A percentile compares a stretch with the other conserved stretches of the same genome.
These are phyloP conservation scores for Apophysomyces sp. DNA, from an alignment of 371 early-diverging fungal genomes.

Conservation along the genomic window DNA sequence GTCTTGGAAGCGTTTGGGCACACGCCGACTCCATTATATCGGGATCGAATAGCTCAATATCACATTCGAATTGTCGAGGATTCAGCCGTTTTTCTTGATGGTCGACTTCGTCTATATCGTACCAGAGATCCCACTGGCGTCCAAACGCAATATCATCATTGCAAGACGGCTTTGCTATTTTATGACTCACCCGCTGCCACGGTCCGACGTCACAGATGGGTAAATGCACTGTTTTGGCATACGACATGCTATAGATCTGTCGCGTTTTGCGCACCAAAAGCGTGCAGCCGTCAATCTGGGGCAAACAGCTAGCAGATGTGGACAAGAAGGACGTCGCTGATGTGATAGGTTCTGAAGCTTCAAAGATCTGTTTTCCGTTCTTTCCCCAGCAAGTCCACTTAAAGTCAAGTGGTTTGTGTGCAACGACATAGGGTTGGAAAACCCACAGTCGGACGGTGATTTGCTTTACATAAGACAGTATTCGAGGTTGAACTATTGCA, in stretches of 20 bases:
- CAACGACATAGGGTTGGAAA: constrained; percentile 7
- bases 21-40: neutral
- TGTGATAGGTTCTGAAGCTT: neutral
- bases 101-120: neutral
- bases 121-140: constrained; percentile 14
- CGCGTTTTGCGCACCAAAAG: constrained; percentile 8
- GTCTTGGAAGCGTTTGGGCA: neutral
- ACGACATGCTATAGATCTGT: constrained; percentile 23
- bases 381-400: constrained; percentile 8
- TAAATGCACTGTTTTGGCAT: constrained; percentile 7
- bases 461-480: constrained; percentile 12
- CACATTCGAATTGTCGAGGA: constrained; percentile 12
- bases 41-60: constrained; percentile 16
- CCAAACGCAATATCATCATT: neutral
- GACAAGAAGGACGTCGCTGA: constrained; percentile 2
- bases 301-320: neutral
- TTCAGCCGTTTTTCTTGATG: neutral
- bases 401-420: constrained; percentile 21
- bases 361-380: constrained; percentile 9
- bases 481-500: constrained; percentile 16
- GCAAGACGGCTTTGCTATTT: neutral
- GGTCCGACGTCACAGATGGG: neutral
- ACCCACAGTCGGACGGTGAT: constrained; percentile 22
- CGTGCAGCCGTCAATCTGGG: constrained; percentile 21
- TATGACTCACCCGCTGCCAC: neutral